phyloP scores from a whole-genome alignment of 495 filamentous ascomycete genomes.

The Hypoxylon lienhwacheense region DNA sequence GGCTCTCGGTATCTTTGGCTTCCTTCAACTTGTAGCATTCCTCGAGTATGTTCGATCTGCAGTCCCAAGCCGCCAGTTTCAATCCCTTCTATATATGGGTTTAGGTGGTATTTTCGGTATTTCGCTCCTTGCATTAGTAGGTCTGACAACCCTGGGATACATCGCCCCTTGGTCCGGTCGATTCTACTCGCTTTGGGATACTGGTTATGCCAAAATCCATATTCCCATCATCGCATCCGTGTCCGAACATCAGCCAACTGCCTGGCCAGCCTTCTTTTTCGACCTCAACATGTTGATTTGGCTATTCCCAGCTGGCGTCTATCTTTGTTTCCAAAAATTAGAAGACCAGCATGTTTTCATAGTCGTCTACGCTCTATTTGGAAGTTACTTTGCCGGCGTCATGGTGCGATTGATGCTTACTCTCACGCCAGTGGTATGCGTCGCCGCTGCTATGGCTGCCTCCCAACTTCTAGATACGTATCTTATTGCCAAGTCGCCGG shows the following conservation, averaged over 20 bases:
- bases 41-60: slow-evolving; percentile 86
- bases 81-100: slow-evolving; percentile 77
- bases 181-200: slow-evolving; percentile 99
- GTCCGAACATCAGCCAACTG: slow-evolving; percentile 98
- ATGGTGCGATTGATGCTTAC: slow-evolving; percentile 99
- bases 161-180: slow-evolving; percentile 98
- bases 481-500: slow-evolving; percentile 60
- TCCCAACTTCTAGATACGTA: slow-evolving; percentile 92
- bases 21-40: slow-evolving; percentile 91
- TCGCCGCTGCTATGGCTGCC: slow-evolving; percentile 84
- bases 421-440: slow-evolving; percentile 93
- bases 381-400: slow-evolving; percentile 97
- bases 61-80: slow-evolving; percentile 91
- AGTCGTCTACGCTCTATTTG: slow-evolving; percentile 91
- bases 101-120: slow-evolving; percentile 70
- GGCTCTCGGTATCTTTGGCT: slow-evolving; percentile 91
- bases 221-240: slow-evolving; percentile 99
- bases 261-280: slow-evolving; percentile 99
- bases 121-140: slow-evolving; percentile 64
- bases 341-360: slow-evolving; percentile 98
- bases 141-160: slow-evolving; percentile 81
- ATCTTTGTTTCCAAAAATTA: slow-evolving; percentile 93
- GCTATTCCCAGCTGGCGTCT: slow-evolving; percentile 98
- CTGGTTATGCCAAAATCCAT: slow-evolving; percentile 98
- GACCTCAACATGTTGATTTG: slow-evolving; percentile 98